Percentiles rank a stretch among this genome's conserved stretches.
These are phyloP conservation scores for Paragyromitra xinjiangensis DNA, from an alignment of 495 filamentous ascomycete genomes.

Conservation along the genomic window DNA sequence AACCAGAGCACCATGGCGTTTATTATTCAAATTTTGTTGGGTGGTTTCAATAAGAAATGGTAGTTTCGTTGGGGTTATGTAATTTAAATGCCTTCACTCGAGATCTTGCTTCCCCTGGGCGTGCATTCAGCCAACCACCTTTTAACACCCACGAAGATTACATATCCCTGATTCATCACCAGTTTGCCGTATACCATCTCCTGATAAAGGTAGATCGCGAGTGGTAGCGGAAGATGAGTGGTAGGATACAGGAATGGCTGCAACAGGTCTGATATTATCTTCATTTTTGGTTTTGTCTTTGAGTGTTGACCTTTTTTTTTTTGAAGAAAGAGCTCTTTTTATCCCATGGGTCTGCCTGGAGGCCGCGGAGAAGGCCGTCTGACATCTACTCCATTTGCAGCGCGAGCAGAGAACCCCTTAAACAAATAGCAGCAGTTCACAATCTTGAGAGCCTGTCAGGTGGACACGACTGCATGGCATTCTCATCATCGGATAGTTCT, in stretches of 20 bases:
- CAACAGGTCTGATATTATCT: constrained; percentile 13
- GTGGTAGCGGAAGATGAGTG: constrained; percentile 15
- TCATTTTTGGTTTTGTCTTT: background rate
- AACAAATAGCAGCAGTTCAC: background rate
- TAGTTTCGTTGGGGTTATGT: background rate
- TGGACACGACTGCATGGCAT: background rate
- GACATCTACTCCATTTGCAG: constrained; percentile 18
- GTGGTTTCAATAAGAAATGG: background rate
- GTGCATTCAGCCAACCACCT: too few relatives aligned
- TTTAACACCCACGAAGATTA: too few relatives aligned
- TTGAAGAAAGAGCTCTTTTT: constrained; percentile 8
- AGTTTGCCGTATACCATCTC: background rate
- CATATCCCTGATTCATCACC: too few relatives aligned
- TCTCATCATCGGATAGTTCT: constrained; percentile 36
- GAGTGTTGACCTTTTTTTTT: constrained; percentile 2
- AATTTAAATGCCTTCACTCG: background rate
- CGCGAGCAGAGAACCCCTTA: background rate
- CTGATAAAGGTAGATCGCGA: background rate
- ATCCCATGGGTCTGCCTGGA: background rate
- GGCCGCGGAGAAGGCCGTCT: background rate
- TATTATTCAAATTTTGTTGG: background rate
- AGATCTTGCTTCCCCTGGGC: background rate
- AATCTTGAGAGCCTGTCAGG: background rate
- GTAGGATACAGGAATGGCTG: constrained; percentile 35
- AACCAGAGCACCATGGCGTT: background rate